These are phyloP conservation scores for Populus trichocarpa DNA, from an alignment of 441 rosid species.

Conservation along the genomic window DNA sequence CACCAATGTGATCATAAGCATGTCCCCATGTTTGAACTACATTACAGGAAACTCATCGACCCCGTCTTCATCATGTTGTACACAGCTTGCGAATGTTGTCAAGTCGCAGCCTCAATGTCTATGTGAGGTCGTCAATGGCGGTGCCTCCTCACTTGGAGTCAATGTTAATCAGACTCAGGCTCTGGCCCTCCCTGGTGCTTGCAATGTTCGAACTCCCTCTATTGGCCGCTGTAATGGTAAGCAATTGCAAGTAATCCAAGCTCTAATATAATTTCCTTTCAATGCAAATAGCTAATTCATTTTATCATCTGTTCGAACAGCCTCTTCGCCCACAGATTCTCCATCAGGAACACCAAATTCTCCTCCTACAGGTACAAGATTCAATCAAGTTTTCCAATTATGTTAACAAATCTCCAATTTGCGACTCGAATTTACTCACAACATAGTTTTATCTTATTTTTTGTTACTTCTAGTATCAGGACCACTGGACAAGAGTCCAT, in stretches of 20 bases:
- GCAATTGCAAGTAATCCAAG: not conserved
- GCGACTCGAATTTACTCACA: not conserved
- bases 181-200: slow-evolving; percentile 54
- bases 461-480: not conserved
- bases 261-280: not conserved
- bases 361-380: slow-evolving; percentile 19
- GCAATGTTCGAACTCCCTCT: slow-evolving; percentile 56
- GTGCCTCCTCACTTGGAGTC: slow-evolving; percentile 36
- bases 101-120: slow-evolving; percentile 37
- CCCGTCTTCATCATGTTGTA: slow-evolving; percentile 39
- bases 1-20: slow-evolving; percentile 27
- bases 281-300: not conserved
- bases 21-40: slow-evolving; percentile 41
- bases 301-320: not conserved
- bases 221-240: slow-evolving; percentile 46
- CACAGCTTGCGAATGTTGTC: slow-evolving; percentile 32
- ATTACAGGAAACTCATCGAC: slow-evolving; percentile 38
- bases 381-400: not conserved
- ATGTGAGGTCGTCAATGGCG: slow-evolving; percentile 35
- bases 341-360: slow-evolving; percentile 25
- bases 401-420: not conserved
- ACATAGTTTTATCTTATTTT: not conserved
- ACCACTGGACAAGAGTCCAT: not conserved
- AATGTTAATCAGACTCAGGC: slow-evolving; percentile 54
- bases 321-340: slow-evolving; percentile 26